Base-by-base conservation (phyloP, 2,329 filamentous ascomycete species). In the Venturia oleaginea region DNA sequence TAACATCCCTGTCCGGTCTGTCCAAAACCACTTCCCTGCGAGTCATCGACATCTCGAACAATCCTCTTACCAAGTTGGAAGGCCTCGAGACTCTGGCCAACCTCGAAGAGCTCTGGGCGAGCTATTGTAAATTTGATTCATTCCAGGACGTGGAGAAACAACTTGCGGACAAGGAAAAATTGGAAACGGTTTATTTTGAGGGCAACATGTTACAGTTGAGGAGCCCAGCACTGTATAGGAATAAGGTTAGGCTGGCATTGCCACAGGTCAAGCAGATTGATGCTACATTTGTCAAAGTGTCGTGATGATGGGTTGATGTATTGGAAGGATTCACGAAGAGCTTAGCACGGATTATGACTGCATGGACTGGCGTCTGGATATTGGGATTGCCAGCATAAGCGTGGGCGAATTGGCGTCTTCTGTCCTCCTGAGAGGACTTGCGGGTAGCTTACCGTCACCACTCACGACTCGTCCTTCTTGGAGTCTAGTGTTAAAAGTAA, bases 161-260 rank as follows among this genome's bases (percentile, higher is more conserved):
- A 70, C 77, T 99, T 68, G 82, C 78, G 62, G 89, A 94, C 72
- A 97, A 96, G 79, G 80, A 89, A 72, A 79, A 87, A 43, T 77
- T 97, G 69, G 86, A 87, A 66, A 97, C 94, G 0, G 93, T 99
- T 13, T 99, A 99, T 74, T 95, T 99, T 68, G 94, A 99, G 74
- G 92, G 92, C 1, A 97, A 96, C 71, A 93, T 92, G 32, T 76
- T 99, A 70, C 94, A 99, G 78, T 81, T 86, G 66, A 83, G 83
- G 64, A 85, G 84, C 4, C 89, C 90, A n/a, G 90, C 90, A 0
- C 77, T 97, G 67, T 99, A 99, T 76, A 82, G 94, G 71, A 97
- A 97, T 78, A 99, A 99, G 78, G 86, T 99, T 54, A 84, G 88
- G 66, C 77, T 99, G 74, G 89, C 92, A 40, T 76, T 99, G 75